phyloP scores from a whole-genome alignment of 1,139 yeast species.

The Sugiyamaella novakii region DNA sequence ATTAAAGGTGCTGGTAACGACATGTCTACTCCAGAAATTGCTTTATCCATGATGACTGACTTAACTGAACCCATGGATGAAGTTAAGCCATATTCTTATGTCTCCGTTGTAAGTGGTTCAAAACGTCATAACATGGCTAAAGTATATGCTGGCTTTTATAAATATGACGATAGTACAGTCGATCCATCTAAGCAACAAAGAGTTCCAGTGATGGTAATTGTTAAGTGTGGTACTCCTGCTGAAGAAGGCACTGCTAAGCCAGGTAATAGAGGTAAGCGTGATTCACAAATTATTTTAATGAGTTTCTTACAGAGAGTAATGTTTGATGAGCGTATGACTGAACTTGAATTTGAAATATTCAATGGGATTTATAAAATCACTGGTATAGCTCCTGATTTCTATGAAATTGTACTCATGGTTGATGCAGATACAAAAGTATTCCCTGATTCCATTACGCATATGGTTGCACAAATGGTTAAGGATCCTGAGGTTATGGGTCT shows the following conservation, averaged over 20 bases:
- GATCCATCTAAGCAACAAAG: constrained; percentile 84
- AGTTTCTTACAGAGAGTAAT: constrained; percentile 86
- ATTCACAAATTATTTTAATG: constrained; percentile 93
- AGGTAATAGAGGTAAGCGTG: constrained; percentile 98
- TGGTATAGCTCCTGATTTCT: constrained; percentile 83
- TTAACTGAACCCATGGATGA: constrained; percentile 70
- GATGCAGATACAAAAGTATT: constrained; percentile 95
- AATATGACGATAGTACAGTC: constrained; percentile 71
- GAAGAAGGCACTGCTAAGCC: constrained; percentile 83
- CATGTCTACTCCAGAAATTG: constrained; percentile 83
- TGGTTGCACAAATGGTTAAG: constrained; percentile 90
- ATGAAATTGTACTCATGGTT: constrained; percentile 88
- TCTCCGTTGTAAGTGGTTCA: constrained; percentile 90
- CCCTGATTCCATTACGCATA: constrained; percentile 89
- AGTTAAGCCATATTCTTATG: constrained; percentile 80
- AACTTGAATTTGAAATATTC: constrained; percentile 81
- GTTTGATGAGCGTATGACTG: constrained; percentile 97
- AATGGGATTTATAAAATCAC: constrained; percentile 81
- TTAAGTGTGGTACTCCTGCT: constrained; percentile 90
- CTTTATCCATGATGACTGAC: constrained; percentile 84
- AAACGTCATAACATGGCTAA: constrained; percentile 98
- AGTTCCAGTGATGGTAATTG: constrained; percentile 79
- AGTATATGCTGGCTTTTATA: constrained; percentile 82
- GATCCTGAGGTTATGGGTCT: constrained; percentile 92
- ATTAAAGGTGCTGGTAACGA: constrained; percentile 94